phyloP scores from a whole-genome alignment of 345 rosid species.

The Durio zibethinus region DNA sequence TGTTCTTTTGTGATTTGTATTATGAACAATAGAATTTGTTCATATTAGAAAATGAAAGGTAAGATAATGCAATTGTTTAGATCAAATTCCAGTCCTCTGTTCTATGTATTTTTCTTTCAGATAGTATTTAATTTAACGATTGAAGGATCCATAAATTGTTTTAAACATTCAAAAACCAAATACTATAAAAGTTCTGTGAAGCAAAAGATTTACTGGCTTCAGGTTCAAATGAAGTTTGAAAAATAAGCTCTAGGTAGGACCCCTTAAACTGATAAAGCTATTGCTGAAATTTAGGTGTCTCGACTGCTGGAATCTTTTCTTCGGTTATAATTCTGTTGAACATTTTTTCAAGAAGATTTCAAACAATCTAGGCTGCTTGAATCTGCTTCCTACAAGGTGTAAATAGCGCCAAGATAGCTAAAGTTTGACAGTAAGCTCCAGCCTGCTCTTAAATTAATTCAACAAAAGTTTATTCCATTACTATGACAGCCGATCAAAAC shows the following conservation, averaged over 20 bases:
- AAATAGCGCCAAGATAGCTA: too few relatives aligned
- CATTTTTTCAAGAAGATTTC: background rate
- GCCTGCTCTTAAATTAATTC: too few relatives aligned
- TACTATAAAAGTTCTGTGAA: background rate
- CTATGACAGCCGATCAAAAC: too few relatives aligned
- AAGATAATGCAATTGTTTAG: background rate
- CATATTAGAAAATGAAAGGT: background rate
- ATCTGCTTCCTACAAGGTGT: background rate
- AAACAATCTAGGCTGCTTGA: background rate
- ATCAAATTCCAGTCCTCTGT: background rate
- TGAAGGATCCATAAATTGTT: background rate
- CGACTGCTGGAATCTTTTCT: background rate
- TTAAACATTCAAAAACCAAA: background rate
- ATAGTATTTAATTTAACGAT: background rate
- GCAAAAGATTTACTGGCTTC: background rate
- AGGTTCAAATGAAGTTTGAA: background rate
- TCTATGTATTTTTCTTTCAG: background rate
- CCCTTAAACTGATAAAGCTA: background rate
- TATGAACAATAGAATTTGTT: conserved; percentile 17
- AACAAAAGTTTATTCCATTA: background rate
- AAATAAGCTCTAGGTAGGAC: background rate
- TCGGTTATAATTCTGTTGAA: background rate
- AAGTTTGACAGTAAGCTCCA: too few relatives aligned
- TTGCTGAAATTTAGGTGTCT: background rate
- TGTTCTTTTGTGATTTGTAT: background rate